Conservation (phyloP, 768 basidiomycete genomes). For the Amanita polypyramis region DNA sequence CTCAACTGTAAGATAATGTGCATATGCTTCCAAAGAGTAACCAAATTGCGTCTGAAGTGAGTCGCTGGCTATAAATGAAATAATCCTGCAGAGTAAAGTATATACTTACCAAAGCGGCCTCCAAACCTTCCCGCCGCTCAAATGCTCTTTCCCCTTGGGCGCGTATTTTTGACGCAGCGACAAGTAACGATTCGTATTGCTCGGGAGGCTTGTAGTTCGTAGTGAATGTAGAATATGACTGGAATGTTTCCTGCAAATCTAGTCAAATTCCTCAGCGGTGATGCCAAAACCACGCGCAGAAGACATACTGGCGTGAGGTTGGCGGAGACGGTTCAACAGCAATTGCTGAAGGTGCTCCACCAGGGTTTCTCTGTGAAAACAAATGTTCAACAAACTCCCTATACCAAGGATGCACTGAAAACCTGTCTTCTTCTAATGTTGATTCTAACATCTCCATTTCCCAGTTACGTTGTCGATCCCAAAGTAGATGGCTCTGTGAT, state of each 20-base stretch:
- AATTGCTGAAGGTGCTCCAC: constrained; percentile 45
- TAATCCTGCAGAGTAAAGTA: background rate
- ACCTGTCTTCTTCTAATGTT: constrained; percentile 38
- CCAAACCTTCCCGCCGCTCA: constrained; percentile 53
- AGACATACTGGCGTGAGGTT: constrained; percentile 63
- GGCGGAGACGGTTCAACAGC: constrained; percentile 56
- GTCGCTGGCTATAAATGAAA: background rate
- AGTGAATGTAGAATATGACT: constrained; percentile 84
- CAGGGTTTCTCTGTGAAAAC: constrained; percentile 28
- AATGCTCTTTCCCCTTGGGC: constrained; percentile 48
- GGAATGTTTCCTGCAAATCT: constrained; percentile 77
- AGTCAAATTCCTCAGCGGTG: background rate
- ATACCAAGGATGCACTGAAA: background rate
- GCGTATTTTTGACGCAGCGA: constrained; percentile 68
- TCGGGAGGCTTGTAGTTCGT: constrained; percentile 61
- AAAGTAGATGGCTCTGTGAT: constrained; percentile 55
- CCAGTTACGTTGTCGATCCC: constrained; percentile 69
- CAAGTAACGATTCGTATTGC: constrained; percentile 71
- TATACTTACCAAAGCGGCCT: constrained; percentile 44
- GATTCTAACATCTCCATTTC: constrained; percentile 53
- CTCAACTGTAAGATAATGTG: constrained; percentile 54
- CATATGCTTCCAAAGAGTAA: constrained; percentile 48
- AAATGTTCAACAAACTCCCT: constrained; percentile 4
- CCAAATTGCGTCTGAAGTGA: constrained; percentile 22
- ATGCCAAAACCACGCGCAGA: background rate